Percentiles rank a stretch among this genome's conserved stretches.
Conservation (phyloP, 164 flowering plant genomes). For the Vitis rotundifolia region DNA sequence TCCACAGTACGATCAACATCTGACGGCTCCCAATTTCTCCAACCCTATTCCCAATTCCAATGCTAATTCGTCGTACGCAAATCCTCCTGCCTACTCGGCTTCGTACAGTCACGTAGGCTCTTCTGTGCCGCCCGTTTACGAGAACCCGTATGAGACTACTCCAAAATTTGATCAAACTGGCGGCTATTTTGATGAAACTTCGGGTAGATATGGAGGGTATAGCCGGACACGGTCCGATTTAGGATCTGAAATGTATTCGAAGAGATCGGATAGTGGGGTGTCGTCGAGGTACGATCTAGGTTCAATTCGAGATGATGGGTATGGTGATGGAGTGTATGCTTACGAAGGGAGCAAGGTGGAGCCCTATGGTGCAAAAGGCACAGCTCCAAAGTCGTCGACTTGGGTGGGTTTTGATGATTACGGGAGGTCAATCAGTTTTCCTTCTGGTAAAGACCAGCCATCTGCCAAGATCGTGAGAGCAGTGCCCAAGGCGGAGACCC, state of each 20-base stretch:
- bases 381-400: conserved; percentile 62
- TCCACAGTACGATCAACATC: conserved; percentile 57
- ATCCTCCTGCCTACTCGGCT: conserved; percentile 12
- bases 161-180: conserved; percentile 34
- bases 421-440: conserved; percentile 60
- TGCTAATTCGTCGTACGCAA: conserved; percentile 27
- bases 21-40: conserved; percentile 30
- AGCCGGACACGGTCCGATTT: conserved; percentile 32
- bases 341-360: conserved; percentile 71
- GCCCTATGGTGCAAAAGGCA: conserved; percentile 91
- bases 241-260: conserved; percentile 42
- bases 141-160: conserved; percentile 39
- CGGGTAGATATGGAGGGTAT: conserved; percentile 33
- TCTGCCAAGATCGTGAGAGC: conserved; percentile 74
- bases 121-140: conserved; percentile 34
- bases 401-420: conserved; percentile 84
- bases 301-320: conserved; percentile 27
- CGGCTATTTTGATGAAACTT: conserved; percentile 43
- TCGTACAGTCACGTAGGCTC: conserved; percentile 23
- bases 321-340: conserved; percentile 78
- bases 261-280: conserved; percentile 27
- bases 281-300: conserved; percentile 24
- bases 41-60: conserved; percentile 27
- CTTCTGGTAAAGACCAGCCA: conserved; percentile 28
- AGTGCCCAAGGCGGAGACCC: conserved; percentile 77